Conservation (phyloP, 495 filamentous ascomycete species). For the Hypoxylon subgilvum region DNA sequence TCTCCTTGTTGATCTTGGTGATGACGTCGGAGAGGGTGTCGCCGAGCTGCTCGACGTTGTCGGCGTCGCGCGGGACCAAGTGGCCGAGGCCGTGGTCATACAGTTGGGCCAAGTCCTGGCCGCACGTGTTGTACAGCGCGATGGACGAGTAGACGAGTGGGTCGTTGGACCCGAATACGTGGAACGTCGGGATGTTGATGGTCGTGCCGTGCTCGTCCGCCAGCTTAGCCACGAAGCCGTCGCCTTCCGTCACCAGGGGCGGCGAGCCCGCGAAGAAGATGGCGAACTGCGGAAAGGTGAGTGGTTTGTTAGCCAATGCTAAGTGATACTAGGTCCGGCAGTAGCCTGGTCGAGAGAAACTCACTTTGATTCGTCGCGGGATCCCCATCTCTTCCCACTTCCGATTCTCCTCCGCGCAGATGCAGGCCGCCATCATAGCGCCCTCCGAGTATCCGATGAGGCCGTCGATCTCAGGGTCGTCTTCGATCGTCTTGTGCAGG, state of each 20-base stretch:
- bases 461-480: constrained; percentile 51
- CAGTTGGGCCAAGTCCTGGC: constrained; percentile 53
- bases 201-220: constrained; percentile 54
- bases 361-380: constrained; percentile 53
- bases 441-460: constrained; percentile 64
- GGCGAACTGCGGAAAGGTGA: constrained; percentile 43
- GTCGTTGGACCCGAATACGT: constrained; percentile 63
- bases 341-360: no score
- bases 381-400: constrained; percentile 46
- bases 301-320: neutral
- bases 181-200: constrained; percentile 61
- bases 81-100: constrained; percentile 65
- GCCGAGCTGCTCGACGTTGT: constrained; percentile 53
- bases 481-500: constrained; percentile 45
- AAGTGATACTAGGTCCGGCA: no score
- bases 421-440: constrained; percentile 54
- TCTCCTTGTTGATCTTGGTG: constrained; percentile 37
- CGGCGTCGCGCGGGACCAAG: constrained; percentile 57
- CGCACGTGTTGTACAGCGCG: constrained; percentile 63
- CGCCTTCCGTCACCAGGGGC: constrained; percentile 52
- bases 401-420: constrained; percentile 57
- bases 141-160: constrained; percentile 59
- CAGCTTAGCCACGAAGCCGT: constrained; percentile 46
- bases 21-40: constrained; percentile 39
- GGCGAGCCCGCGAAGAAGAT: constrained; percentile 63